Evolutionary conservation across 1,139 yeast species (phyloP), one percentile per base, ranked within the genome.

Genomic region (Nakaseomyces delphensis): DNA sequence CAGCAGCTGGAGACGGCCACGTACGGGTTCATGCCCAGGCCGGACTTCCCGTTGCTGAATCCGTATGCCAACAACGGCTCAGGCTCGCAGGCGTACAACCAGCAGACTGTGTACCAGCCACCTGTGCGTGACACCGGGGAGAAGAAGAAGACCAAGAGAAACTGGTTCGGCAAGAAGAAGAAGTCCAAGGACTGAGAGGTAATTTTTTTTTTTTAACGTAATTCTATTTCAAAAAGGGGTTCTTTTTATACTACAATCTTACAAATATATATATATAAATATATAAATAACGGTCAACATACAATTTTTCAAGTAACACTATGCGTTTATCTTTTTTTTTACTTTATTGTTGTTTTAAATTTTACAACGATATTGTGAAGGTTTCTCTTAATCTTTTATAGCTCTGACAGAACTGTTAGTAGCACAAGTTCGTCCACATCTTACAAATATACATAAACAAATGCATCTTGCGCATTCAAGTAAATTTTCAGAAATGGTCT

Each of bases 1-100:
- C 91, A 84, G 47, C 87, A 84, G 57, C 72, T 86, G 59, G 96
- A 89, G 64, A 73, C 89, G 8, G 74, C 74, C 15, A 68, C 77
- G 28, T 71, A 83, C 43, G 96, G 96, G 21, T 87, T 94, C 83
- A 78, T 82, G 42, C 76, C 76, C 11, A 70, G 84, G 52, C 70
- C 72, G 16, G 79, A 76, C 50, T 76, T 76, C 68, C 72, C 73
- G 43, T 36, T 41, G 45, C 14, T 46, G 47, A 18, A 42, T 91
- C 83, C 77, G 81, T 40, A 72, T 74, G 19, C 68, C 81, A 49
- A 66, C 68, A 20, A 76, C 72, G 48, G 73, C 73, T 65, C 68
- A 69, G 39, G 20, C 23, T 29, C 39, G 25, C 36, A 21, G 21
- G 39, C 30, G 15, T 66, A 68, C 18, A 58, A 56, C 32, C 76